phyloP scores from a whole-genome alignment of 371 early-diverging fungal species.

The Mortierella sp. region DNA sequence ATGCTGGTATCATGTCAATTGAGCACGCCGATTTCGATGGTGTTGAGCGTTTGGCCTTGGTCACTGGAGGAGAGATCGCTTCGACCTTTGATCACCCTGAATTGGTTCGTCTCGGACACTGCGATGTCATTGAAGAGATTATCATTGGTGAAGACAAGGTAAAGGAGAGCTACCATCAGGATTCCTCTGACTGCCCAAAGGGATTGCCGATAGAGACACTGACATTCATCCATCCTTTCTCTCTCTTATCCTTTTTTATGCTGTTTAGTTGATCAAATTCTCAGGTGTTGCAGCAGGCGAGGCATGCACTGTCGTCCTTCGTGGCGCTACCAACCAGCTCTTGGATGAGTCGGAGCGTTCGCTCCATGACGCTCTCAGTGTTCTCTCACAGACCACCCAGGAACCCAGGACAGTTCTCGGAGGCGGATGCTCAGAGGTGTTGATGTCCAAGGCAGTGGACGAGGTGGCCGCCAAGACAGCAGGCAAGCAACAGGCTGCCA shows the following conservation, averaged over 20 bases:
- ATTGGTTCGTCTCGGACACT: conserved; percentile 93
- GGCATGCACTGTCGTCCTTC: conserved; percentile 98
- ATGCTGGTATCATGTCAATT: conserved; percentile 95
- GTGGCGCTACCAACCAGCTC: conserved; percentile 97
- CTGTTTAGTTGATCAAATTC: conserved; percentile 95
- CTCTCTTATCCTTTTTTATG: background rate
- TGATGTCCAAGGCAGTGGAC: conserved; percentile 97
- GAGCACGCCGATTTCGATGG: conserved; percentile 99
- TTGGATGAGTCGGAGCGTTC: conserved; percentile 99
- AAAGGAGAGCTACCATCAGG: conserved; percentile 11
- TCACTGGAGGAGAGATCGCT: conserved; percentile 97
- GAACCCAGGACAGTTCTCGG: conserved; percentile 98
- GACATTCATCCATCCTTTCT: background rate
- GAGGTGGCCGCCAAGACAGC: conserved; percentile 91
- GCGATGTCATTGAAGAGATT: conserved; percentile 97
- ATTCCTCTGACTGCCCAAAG: no score
- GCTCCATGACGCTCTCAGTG: conserved; percentile 99
- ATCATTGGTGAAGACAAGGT: conserved; percentile 97
- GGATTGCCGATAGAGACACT: no score
- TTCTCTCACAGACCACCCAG: conserved; percentile 94
- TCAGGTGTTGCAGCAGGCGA: conserved; percentile 96
- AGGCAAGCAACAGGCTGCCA: conserved; percentile 97
- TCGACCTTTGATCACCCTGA: conserved; percentile 99
- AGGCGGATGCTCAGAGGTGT: conserved; percentile 98
- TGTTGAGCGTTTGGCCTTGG: conserved; percentile 97